These are phyloP conservation scores for Neurospora sp. DNA, from an alignment of 495 filamentous ascomycete species.

Conservation along the genomic window DNA sequence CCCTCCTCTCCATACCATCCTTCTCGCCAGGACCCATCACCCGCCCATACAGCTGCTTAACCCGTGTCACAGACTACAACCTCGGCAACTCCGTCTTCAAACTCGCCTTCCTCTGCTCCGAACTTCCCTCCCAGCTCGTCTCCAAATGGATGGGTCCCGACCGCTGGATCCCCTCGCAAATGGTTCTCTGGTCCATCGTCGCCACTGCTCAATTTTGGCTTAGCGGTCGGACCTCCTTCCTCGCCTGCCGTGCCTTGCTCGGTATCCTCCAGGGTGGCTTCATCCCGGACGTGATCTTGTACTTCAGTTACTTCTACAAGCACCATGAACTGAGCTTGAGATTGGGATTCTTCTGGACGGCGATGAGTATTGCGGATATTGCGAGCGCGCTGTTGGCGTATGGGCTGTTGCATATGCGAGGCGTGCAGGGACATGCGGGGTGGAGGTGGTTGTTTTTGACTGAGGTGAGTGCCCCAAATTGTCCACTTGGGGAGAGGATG, in stretches of 20 bases:
- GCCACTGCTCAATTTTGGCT: constrained; percentile 59
- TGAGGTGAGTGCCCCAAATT: constrained; percentile 10
- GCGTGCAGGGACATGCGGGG: constrained; percentile 46
- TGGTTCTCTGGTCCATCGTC: constrained; percentile 67
- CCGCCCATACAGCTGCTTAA: constrained; percentile 1
- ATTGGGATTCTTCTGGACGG: constrained; percentile 49
- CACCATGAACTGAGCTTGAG: constrained; percentile 52
- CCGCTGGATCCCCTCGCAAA: constrained; percentile 76
- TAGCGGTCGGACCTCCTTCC: constrained; percentile 50
- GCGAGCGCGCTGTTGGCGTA: constrained; percentile 60
- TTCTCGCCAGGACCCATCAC: no score
- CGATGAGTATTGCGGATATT: constrained; percentile 56
- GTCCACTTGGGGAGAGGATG: background rate
- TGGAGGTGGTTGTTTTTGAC: constrained; percentile 46
- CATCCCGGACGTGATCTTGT: constrained; percentile 46
- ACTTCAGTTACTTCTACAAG: constrained; percentile 63
- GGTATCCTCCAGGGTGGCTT: constrained; percentile 73
- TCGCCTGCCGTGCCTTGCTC: constrained; percentile 52
- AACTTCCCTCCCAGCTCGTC: constrained; percentile 67
- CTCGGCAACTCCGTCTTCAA: constrained; percentile 67
- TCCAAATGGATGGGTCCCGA: constrained; percentile 74
- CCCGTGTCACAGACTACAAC: constrained; percentile 48
- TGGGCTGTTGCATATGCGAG: constrained; percentile 59
- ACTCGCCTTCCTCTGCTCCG: constrained; percentile 56
- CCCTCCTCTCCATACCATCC: no score